Evolutionary conservation across 441 rosid genomes (phyloP), one percentile per base, ranked within the genome.

Genomic region (Brassica hybrid): DNA sequence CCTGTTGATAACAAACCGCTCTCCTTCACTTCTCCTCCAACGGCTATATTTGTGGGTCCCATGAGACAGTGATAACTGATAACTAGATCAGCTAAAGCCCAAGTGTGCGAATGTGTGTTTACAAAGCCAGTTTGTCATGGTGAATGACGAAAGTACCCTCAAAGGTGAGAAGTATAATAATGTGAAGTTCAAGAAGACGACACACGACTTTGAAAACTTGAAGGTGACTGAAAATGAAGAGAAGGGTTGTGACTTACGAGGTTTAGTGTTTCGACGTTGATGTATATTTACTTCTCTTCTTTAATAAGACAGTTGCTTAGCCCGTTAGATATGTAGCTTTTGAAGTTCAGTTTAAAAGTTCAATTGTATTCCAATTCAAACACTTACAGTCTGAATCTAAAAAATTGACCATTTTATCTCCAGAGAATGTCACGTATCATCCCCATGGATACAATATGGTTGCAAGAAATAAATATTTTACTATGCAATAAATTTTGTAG

Each of bases 21-120:
- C 74, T 58, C 43, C 59, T 54, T 34, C 38, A 34, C 38, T 7
- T 34, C 38, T 34, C 38, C 38, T 1, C 66, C 57, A 87, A 83
- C 86, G 85, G 84, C 86, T 83, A 76, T 77, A 43, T 75, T 52
- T 50, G 57, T 76, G 63, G 85, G 79, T 60, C 83, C 36, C 38
- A 64, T 16, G 23, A 60, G 10, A 38, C 38, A 61, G 6, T 34
- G 8, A 18, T 57, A 60, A 36, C 54, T 43, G 34, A 71, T 64
- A 65, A 62, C 52, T 63, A 66, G 62, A 79, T 72, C 56, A 57
- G 65, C 25, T 56, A 58, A 23, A 2, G 52, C 60, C 64, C 58
- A 69, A 61, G 38, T 34, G 38, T 30, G 10, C 12, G 2, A 16
- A 67, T 41, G 30, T 45, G 7, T 61, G 1, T 16, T 17, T 18